Percentiles rank a stretch among this genome's conserved stretches.
Evolutionary conservation across 371 early-diverging fungal genomes (phyloP).

Genomic region (Circinella minor): DNA sequence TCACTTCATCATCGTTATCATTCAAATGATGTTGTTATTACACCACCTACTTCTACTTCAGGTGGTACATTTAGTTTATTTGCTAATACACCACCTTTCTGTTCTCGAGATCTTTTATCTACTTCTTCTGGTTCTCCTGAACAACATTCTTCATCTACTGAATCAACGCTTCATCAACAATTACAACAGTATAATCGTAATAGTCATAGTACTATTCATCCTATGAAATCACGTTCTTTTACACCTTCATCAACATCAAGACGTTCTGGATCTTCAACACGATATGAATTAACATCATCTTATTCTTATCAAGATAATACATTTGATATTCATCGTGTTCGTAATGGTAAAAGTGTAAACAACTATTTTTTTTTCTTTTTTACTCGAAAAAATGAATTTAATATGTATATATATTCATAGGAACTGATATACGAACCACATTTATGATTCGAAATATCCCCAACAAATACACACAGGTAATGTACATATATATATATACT

Average conservation of each 20-base stretch:
- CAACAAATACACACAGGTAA: constrained; percentile 82
- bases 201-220: too few relatives aligned
- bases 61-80: constrained; percentile 6
- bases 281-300: background rate
- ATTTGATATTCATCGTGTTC: constrained; percentile 12
- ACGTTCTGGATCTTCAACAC: too few relatives aligned
- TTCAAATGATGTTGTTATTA: background rate
- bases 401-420: constrained; percentile 15
- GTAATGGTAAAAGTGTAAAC: constrained; percentile 17
- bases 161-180: too few relatives aligned
- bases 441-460: constrained; percentile 95
- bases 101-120: too few relatives aligned
- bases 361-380: too few relatives aligned
- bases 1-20: too few relatives aligned
- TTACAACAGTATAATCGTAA: too few relatives aligned
- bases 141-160: too few relatives aligned
- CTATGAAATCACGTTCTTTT: too few relatives aligned
- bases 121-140: background rate
- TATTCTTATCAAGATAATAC: background rate
- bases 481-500: too few relatives aligned
- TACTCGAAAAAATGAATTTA: too few relatives aligned
- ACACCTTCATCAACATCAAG: too few relatives aligned
- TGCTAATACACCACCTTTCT: background rate
- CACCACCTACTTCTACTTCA: background rate
- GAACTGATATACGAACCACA: constrained; percentile 76